Conservation (phyloP, 2,329 filamentous ascomycete genomes). For the Cladophialophora chaetospira region DNA sequence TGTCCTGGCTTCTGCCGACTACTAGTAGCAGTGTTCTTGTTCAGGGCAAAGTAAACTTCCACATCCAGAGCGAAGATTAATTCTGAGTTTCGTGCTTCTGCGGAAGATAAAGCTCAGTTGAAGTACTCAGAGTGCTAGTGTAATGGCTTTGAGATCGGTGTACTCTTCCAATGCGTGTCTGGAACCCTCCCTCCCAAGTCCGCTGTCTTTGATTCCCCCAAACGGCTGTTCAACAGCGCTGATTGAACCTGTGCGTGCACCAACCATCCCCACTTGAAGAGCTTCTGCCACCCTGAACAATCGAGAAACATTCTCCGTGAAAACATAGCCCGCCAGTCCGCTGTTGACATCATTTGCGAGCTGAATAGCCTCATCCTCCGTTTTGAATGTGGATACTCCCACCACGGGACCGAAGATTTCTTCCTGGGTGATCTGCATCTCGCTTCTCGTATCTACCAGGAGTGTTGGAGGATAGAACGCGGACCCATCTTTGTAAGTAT, state of each 20-base stretch:
- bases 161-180: conserved; percentile 60
- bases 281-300: conserved; percentile 19
- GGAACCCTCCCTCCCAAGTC: conserved; percentile 57
- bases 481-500: conserved; percentile 58
- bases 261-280: conserved; percentile 28
- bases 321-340: conserved; percentile 20
- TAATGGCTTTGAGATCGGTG: conserved; percentile 58
- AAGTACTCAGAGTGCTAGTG: conserved; percentile 29
- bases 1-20: too few species aligned
- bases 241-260: conserved; percentile 36
- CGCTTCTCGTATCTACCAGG: conserved; percentile 50
- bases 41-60: too few species aligned
- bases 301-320: conserved; percentile 27
- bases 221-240: conserved; percentile 51
- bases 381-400: conserved; percentile 63
- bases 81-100: too few species aligned
- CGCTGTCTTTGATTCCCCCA: conserved; percentile 64
- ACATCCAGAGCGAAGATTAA: not conserved
- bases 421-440: conserved; percentile 49
- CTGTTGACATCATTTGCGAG: conserved; percentile 16
- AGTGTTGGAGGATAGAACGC: conserved; percentile 75
- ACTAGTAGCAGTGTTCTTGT: too few species aligned
- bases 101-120: not conserved
- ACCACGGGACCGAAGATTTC: conserved; percentile 48
- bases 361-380: conserved; percentile 14